Conservation (phyloP, 257 asterid genomes). For the Nicotiana knightiana region DNA sequence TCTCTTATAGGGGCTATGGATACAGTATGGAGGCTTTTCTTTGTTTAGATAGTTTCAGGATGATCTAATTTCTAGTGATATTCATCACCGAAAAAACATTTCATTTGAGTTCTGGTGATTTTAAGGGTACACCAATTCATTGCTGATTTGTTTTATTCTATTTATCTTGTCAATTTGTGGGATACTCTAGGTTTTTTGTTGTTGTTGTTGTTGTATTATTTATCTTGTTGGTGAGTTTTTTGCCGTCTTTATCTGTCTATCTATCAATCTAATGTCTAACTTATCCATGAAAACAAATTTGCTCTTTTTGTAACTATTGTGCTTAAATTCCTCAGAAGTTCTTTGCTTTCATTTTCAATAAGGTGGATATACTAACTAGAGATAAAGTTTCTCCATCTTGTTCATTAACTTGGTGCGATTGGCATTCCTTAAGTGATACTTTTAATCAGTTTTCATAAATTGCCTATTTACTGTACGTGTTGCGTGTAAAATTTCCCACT, state of each 20-base stretch:
- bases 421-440: not conserved
- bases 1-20: not conserved
- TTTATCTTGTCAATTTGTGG: not conserved
- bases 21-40: not conserved
- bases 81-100: not conserved
- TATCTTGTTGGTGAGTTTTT: not conserved
- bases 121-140: not conserved
- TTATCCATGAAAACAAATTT: not conserved
- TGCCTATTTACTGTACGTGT: not conserved
- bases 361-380: not conserved
- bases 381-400: conserved; percentile 3
- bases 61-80: not conserved
- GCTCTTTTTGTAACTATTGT: not conserved
- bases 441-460: not conserved
- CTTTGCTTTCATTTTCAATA: not conserved
- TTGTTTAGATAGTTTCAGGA: not conserved
- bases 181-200: too few relatives aligned
- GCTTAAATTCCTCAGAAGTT: not conserved
- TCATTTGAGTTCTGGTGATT: not conserved
- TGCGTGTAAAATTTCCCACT: not conserved
- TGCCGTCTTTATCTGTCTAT: not conserved
- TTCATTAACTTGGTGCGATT: not conserved
- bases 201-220: too few relatives aligned
- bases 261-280: not conserved
- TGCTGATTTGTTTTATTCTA: not conserved